Conservation (phyloP, 2,329 filamentous ascomycete species). For the Conoideocrella luteorostrata region DNA sequence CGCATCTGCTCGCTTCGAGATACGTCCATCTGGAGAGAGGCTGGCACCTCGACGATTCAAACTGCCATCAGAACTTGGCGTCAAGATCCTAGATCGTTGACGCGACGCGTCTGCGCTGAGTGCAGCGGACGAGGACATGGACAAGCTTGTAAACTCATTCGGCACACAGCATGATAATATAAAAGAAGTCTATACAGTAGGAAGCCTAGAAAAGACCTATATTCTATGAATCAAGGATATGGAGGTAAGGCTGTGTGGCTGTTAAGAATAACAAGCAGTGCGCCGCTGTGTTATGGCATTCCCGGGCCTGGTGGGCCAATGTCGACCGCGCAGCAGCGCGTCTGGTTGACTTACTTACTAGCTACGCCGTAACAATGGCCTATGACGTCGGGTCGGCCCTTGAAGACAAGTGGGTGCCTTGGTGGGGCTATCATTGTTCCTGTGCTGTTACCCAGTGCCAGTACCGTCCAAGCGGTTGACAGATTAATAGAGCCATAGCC, state of each 20-base stretch:
- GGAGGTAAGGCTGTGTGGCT: too few relatives aligned
- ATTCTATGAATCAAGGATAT: too few relatives aligned
- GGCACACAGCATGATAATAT: constrained; percentile 4
- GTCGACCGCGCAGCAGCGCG: background rate
- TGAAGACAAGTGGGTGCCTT: background rate
- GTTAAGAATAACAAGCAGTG: too few relatives aligned
- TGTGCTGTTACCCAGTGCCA: too few relatives aligned
- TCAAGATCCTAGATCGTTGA: constrained; percentile 35
- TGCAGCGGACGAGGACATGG: constrained; percentile 28
- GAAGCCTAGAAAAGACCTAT: background rate
- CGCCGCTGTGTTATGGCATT: too few relatives aligned
- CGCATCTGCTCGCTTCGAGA: constrained; percentile 30
- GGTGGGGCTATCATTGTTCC: background rate
- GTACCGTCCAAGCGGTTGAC: too few relatives aligned
- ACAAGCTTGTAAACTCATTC: constrained; percentile 10
- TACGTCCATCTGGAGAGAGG: constrained; percentile 21
- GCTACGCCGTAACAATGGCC: too few relatives aligned
- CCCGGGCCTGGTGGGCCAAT: constrained; percentile 2
- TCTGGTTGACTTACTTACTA: background rate
- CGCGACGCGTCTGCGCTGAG: constrained; percentile 43
- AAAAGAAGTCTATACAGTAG: background rate
- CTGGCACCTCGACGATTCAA: constrained; percentile 28
- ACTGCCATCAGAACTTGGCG: constrained; percentile 32
- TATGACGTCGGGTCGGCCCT: constrained; percentile 2
- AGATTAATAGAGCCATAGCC: too few relatives aligned